Conservation (phyloP, 176 grass and related monocot species). For the Elaeis guineensis region DNA sequence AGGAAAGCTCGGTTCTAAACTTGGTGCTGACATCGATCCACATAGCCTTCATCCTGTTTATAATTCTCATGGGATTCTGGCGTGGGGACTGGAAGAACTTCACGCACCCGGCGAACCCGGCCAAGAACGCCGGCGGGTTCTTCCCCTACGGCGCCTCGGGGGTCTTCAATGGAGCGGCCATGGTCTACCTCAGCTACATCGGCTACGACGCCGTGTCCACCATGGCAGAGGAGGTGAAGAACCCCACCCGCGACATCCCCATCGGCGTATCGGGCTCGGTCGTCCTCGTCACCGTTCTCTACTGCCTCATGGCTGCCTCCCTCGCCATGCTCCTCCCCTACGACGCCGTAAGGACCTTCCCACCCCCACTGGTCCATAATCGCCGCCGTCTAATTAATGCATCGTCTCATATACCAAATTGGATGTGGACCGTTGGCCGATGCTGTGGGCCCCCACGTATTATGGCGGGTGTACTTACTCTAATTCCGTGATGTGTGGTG, state of each 20-base stretch:
- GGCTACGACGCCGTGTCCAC: constrained; percentile 99
- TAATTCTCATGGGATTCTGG: constrained; percentile 72
- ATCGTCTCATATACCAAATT: too few relatives aligned
- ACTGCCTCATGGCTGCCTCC: constrained; percentile 96
- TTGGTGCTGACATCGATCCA: constrained; percentile 72
- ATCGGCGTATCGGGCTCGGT: constrained; percentile 81
- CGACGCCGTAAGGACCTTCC: constrained; percentile 47
- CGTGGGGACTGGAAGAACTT: constrained; percentile 61
- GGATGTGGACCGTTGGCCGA: too few relatives aligned
- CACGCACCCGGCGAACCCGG: constrained; percentile 48
- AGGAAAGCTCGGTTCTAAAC: constrained; percentile 87
- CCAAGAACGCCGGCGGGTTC: constrained; percentile 44
- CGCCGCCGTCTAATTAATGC: too few relatives aligned
- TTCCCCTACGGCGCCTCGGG: constrained; percentile 64
- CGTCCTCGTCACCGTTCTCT: constrained; percentile 64
- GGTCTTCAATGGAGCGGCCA: constrained; percentile 81
- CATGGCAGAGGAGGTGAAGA: constrained; percentile 93
- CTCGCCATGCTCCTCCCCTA: constrained; percentile 97
- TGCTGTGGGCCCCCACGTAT: background rate
- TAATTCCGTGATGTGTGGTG: background rate
- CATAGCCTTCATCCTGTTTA: constrained; percentile 81
- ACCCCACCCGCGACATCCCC: constrained; percentile 72
- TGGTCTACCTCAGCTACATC: constrained; percentile 97
- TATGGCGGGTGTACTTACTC: background rate
- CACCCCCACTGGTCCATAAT: too few relatives aligned